Evolutionary conservation across 805 yeast genomes (phyloP).

Genomic region (Suhomyces xylopsoci): DNA sequence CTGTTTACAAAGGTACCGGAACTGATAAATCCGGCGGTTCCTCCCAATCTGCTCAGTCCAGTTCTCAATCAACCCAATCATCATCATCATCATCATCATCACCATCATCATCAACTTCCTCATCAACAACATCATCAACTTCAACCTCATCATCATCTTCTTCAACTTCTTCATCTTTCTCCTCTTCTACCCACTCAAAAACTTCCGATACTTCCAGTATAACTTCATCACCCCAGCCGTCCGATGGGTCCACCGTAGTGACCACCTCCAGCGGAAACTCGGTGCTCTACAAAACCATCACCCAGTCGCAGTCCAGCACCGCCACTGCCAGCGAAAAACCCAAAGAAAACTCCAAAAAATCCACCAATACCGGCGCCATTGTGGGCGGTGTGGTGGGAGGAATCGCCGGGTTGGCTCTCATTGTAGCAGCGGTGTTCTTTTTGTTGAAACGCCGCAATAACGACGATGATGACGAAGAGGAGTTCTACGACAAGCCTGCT

Average conservation of each 20-base stretch:
- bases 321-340: slow-evolving; percentile 4
- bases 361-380: slow-evolving; percentile 37
- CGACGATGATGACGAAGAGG: slow-evolving; percentile 44
- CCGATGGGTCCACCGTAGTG: neutral
- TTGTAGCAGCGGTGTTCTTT: slow-evolving; percentile 27
- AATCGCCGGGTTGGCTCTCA: slow-evolving; percentile 26
- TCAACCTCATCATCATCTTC: slow-evolving; percentile 2
- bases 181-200: neutral
- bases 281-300: slow-evolving; percentile 9
- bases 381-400: slow-evolving; percentile 49
- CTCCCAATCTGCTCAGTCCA: neutral
- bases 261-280: slow-evolving; percentile 5
- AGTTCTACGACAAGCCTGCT: slow-evolving; percentile 23
- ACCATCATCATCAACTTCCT: slow-evolving; percentile 8
- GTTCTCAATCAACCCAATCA: neutral
- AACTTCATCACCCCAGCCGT: neutral
- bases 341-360: slow-evolving; percentile 12
- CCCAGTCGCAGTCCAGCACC: slow-evolving; percentile 4
- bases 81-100: slow-evolving; percentile 5
- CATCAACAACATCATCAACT: slow-evolving; percentile 7
- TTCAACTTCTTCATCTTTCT: slow-evolving; percentile 1
- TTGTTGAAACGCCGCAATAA: slow-evolving; percentile 33
- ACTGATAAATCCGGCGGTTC: neutral
- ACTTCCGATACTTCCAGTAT: slow-evolving; percentile 1
- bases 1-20: slow-evolving; percentile 28